Conservation (phyloP, 306 rosid genomes). For the Malus domestica region DNA sequence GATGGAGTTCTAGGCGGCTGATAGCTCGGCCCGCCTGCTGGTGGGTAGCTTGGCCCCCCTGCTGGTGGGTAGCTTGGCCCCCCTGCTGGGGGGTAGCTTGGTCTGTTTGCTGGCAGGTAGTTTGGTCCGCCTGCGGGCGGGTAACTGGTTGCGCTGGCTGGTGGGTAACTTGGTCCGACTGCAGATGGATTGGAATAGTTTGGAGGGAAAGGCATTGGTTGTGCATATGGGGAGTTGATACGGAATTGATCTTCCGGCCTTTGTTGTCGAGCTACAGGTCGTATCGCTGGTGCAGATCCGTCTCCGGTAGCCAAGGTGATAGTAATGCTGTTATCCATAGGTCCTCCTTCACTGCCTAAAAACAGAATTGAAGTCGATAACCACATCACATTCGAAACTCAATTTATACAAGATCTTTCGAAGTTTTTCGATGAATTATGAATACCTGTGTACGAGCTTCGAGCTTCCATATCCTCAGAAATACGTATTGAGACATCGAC, state of each 20-base stretch:
- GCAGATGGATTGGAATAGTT: conserved; percentile 36
- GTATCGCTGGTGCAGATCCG: conserved; percentile 29
- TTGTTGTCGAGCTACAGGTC: conserved; percentile 26
- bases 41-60: conserved; percentile 33
- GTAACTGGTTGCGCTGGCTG: neutral
- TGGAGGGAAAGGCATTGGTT: conserved; percentile 35
- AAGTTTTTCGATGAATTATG: neutral
- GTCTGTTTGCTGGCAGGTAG: conserved; percentile 29
- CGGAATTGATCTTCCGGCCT: conserved; percentile 32
- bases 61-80: conserved; percentile 35
- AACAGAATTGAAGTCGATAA: neutral
- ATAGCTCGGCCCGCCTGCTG: conserved; percentile 32
- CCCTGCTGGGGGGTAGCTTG: conserved; percentile 30
- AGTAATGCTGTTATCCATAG: conserved; percentile 21
- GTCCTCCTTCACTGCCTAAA: conserved; percentile 41
- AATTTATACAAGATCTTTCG: neutral
- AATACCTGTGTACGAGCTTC: conserved; percentile 41
- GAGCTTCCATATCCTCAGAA: conserved; percentile 44
- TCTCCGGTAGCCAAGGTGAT: conserved; percentile 30
- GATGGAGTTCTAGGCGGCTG: conserved; percentile 42
- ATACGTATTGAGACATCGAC: conserved; percentile 54
- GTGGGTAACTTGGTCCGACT: conserved; percentile 29
- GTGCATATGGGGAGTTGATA: conserved; percentile 21
- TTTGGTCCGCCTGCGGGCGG: conserved; percentile 38
- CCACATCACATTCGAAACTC: neutral